These are phyloP conservation scores for Dactylellina parvicollis DNA, from an alignment of 2,329 filamentous ascomycete species.

Conservation along the genomic window DNA sequence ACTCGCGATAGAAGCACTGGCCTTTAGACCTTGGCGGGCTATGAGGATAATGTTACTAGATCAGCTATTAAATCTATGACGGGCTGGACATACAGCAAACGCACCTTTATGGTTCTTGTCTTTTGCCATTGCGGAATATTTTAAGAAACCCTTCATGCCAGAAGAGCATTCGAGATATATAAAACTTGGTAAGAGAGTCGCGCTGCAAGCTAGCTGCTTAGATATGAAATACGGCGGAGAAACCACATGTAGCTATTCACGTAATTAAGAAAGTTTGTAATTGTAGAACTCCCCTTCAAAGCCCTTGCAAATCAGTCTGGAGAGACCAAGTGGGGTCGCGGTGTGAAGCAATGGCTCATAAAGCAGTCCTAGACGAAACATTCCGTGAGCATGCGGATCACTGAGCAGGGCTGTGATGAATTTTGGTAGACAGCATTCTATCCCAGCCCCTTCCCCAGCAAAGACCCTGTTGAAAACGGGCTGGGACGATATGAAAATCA, in stretches of 20 bases:
- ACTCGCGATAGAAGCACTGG: not conserved
- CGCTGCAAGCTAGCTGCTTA: too few species aligned
- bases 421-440: not conserved
- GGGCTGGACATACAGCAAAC: not conserved
- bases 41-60: not conserved
- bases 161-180: not conserved
- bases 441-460: not conserved
- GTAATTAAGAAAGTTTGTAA: too few species aligned
- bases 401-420: not conserved
- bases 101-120: conserved; percentile 18
- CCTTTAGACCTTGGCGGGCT: not conserved
- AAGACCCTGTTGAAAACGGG: not conserved
- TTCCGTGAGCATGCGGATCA: not conserved
- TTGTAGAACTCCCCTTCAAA: too few species aligned
- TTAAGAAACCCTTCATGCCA: conserved; percentile 1
- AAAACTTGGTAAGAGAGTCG: not conserved
- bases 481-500: too few species aligned
- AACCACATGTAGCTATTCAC: too few species aligned
- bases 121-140: conserved; percentile 20
- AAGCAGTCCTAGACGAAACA: not conserved
- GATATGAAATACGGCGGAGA: too few species aligned
- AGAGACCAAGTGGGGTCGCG: too few species aligned
- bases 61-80: not conserved
- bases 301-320: too few species aligned
- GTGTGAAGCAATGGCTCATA: too few species aligned